Base-by-base conservation (phyloP, 805 yeast species). In the Trichomonascus vanleenenianus region DNA sequence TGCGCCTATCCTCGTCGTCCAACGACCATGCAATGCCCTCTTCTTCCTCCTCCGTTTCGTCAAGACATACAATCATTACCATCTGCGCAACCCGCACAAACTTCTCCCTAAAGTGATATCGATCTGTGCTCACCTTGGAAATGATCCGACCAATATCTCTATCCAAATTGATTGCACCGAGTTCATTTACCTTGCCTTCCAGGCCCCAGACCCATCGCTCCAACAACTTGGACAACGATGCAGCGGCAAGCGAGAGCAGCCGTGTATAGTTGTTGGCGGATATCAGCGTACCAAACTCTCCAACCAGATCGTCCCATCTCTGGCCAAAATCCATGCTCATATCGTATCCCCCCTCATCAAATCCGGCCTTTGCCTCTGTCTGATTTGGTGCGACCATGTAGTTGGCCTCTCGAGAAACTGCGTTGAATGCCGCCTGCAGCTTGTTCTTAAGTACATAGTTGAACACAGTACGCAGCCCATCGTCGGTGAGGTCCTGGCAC, bases 51-150 rank as follows among this genome's bases (percentile, higher is more conserved):
- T 75, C 78, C 43, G 74, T 81, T 48, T 84, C 89, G 54, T 87
- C 96, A 65, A 87, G 73, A 3, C 95, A 93, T 35, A 88, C 69
- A 39, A 87, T 70, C 70, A 86, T 75, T 16, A 87, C 83, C 37
- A 93, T 73, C 61, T 91, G 97, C 0, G 96, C 87, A 4, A 87
- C 79, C 48, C 87, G 71, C 6, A 83, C 72, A 58, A 91, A 91
- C 54, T 77, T 76, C 49, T 86, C 93, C 49, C 96, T 71, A 54
- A 88, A 66, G 31, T 75, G 74, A 62, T 88, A 91, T 46, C 79
- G 77, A 42, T 79, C 81, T 41, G 95, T 61, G 14, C 62, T 56
- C 4, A 85, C 74, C 47, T 82, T 83, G 39, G 81, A 75, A 42
- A 93, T 84, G 30, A 91, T 72, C 22, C 76, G 71, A 40, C 88